Evolutionary conservation across 169 alveolate genomes (phyloP), one percentile per base, ranked within the genome.

Genomic region (Cryptosporidium parvum): DNA sequence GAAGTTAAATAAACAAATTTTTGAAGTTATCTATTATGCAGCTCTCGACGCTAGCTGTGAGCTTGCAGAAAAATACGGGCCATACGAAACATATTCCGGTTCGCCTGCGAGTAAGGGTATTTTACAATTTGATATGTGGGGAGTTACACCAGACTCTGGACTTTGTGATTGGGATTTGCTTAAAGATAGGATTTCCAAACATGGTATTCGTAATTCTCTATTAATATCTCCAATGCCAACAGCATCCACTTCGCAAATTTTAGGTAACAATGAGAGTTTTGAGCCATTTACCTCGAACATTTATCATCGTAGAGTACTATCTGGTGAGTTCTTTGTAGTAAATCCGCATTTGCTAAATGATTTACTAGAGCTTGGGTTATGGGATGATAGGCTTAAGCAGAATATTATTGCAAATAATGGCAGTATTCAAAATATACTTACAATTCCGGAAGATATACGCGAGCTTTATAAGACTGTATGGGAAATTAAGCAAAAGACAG

Each of bases 211-310:
- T 51, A 98, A 98, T 93, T 98, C 99, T 10, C 94, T 98, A 12
- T 91, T 98, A 51, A 89, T 98, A 44, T 99, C 99, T 7, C 99
- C 99, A 35, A 98, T 98, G 99, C 99, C 99, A 0, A 98, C 99
- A 12, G 99, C 99, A 0, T 93, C 98, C 69, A 98, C 99, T 18
- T 96, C 99, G 2, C 98, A 98, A 94, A 97, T 98, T 56, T 93
- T 98, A 42, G 98, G 95, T 68, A 98, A 98, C 94, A 98, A 97
- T 91, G 99, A 98, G 92, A 95, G 98, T n/a, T 97, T 98, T 91
- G 99, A 98, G 92, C 99, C 99, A 2, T 98, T 96, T 94, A 98
- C 99, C 35, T 95, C 98, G 68, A 98, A 98, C 93, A 96, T 98
- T 59, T 98, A 98, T 93, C 96, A 96, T 86, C 96, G 99, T 80